A percentile compares a stretch with the other conserved stretches of the same genome.
Evolutionary conservation across 371 early-diverging fungal species (phyloP).

Genomic region (Cokeromyces recurvatus): DNA sequence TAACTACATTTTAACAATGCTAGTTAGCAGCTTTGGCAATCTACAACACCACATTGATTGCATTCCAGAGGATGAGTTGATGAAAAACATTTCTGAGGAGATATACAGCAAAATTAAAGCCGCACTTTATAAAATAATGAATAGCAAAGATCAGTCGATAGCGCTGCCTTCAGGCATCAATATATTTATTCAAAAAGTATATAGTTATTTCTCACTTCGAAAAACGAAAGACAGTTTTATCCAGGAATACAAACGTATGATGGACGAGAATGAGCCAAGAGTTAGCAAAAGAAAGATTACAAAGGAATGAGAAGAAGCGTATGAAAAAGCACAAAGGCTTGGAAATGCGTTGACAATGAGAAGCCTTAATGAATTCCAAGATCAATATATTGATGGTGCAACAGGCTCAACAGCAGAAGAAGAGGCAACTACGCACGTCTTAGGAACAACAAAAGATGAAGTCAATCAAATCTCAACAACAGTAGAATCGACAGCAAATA

Average conservation of each 20-base stretch:
- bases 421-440: constrained; percentile 4
- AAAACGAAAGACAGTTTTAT: constrained; percentile 12
- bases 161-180: constrained; percentile 8
- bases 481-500: constrained; percentile 6
- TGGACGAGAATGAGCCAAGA: constrained; percentile 12
- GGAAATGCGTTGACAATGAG: constrained; percentile 10
- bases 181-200: constrained; percentile 14
- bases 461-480: constrained; percentile 4
- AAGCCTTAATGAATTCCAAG: constrained; percentile 11
- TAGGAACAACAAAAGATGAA: constrained; percentile 6
- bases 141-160: constrained; percentile 3
- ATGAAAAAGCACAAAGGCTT: constrained; percentile 9
- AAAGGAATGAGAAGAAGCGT: constrained; percentile 11
- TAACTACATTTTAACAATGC: constrained; percentile 9
- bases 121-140: constrained; percentile 9
- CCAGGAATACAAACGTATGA: constrained; percentile 5
- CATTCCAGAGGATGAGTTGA: constrained; percentile 11
- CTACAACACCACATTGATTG: constrained; percentile 6
- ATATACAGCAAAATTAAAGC: constrained; percentile 12
- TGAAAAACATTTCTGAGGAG: constrained; percentile 5
- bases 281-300: constrained; percentile 8
- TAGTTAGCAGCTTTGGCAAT: constrained; percentile 9
- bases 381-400: constrained; percentile 10
- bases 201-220: constrained; percentile 10
- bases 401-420: constrained; percentile 8